Percentiles rank a stretch among this genome's conserved stretches.
phyloP scores from a whole-genome alignment of 768 basidiomycete genomes.

The Pholiota microspora region DNA sequence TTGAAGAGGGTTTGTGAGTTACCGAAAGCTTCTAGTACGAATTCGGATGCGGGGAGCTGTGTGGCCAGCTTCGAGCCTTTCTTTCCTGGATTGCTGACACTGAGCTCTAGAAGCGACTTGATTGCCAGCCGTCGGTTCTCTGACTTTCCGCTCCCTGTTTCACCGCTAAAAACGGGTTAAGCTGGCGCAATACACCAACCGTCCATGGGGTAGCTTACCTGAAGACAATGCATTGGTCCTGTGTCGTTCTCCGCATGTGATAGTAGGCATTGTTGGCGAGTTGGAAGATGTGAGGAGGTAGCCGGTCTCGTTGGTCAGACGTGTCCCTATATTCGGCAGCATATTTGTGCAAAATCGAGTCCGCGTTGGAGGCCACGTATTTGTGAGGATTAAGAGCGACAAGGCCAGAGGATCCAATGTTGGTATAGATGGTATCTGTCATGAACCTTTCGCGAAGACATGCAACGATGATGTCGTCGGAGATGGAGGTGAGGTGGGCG shows the following conservation, averaged over 20 bases:
- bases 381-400: constrained; percentile 94
- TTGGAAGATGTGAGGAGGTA: constrained; percentile 90
- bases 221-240: constrained; percentile 89
- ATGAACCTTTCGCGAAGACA: constrained; percentile 87
- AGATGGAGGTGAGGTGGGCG: constrained; percentile 58
- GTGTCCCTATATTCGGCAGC: constrained; percentile 83
- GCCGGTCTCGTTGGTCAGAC: constrained; percentile 51
- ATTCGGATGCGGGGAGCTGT: constrained; percentile 91
- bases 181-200: neutral
- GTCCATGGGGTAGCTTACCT: constrained; percentile 49
- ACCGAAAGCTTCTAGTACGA: constrained; percentile 93
- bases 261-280: constrained; percentile 91
- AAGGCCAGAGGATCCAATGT: constrained; percentile 65
- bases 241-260: constrained; percentile 90
- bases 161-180: constrained; percentile 54
- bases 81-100: constrained; percentile 86
- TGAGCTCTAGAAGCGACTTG: constrained; percentile 89
- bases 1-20: constrained; percentile 91
- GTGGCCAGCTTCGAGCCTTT: constrained; percentile 86
- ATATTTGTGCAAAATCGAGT: constrained; percentile 82
- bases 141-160: constrained; percentile 92
- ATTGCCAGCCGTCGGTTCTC: constrained; percentile 89
- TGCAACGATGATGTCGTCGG: constrained; percentile 83
- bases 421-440: constrained; percentile 79
- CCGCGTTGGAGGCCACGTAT: constrained; percentile 80